phyloP scores from a whole-genome alignment of 495 filamentous ascomycete genomes.

The Xylaria longipes region DNA sequence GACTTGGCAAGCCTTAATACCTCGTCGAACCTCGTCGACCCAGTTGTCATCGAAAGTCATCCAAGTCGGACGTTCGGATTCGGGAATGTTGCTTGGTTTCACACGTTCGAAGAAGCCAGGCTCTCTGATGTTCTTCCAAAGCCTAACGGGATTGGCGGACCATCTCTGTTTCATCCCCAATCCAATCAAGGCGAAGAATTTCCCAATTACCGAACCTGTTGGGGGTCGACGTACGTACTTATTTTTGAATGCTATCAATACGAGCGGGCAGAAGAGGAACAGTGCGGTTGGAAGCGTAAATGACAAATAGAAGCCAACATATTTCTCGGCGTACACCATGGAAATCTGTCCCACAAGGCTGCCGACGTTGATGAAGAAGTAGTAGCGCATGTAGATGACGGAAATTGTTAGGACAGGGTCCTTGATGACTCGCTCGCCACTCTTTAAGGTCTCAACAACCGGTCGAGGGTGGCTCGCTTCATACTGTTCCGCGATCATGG shows the following conservation, averaged over 20 bases:
- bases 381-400: constrained; percentile 69
- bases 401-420: constrained; percentile 69
- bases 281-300: constrained; percentile 66
- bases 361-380: constrained; percentile 75
- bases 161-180: constrained; percentile 69
- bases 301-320: constrained; percentile 79
- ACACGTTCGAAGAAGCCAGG: constrained; percentile 67
- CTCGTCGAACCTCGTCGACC: constrained; percentile 75
- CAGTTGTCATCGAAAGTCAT: constrained; percentile 78
- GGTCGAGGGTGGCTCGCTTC: constrained; percentile 45
- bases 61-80: constrained; percentile 60
- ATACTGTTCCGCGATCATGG: constrained; percentile 65
- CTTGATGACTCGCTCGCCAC: constrained; percentile 70
- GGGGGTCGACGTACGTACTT: constrained; percentile 65
- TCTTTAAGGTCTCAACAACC: constrained; percentile 51
- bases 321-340: constrained; percentile 66
- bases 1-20: constrained; percentile 72
- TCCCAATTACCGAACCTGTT: constrained; percentile 66
- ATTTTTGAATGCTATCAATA: constrained; percentile 67
- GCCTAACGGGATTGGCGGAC: constrained; percentile 61
- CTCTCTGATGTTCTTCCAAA: constrained; percentile 60
- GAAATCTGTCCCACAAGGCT: constrained; percentile 56
- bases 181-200: constrained; percentile 60
- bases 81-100: constrained; percentile 65
- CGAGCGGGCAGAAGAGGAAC: constrained; percentile 64